Evolutionary conservation across 305 asterid genomes (phyloP).

Genomic region (Euphrasia arctica): DNA sequence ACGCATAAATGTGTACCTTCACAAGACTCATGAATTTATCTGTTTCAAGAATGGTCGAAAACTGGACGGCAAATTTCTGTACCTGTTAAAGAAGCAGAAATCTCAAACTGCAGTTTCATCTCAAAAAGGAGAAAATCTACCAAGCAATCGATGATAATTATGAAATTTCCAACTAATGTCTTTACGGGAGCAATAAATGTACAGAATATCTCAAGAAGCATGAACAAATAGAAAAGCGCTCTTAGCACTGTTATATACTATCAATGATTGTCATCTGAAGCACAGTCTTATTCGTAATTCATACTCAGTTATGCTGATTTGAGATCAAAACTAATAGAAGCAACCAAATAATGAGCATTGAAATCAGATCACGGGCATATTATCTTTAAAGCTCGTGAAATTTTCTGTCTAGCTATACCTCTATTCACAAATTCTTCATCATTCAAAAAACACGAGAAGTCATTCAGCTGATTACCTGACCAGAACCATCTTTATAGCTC

Average conservation of each 20-base stretch:
- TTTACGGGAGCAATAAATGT: neutral
- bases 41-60: constrained; percentile 43
- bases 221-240: constrained; percentile 14
- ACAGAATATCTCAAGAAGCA: neutral
- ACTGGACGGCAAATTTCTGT: constrained; percentile 70
- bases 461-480: constrained; percentile 54
- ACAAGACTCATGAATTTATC: constrained; percentile 53
- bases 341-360: neutral
- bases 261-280: constrained; percentile 7
- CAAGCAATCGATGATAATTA: neutral
- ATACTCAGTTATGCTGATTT: neutral
- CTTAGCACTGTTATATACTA: neutral
- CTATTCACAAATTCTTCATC: neutral
- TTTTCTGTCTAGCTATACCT: neutral
- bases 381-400: constrained; percentile 1
- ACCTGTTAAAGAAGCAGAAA: constrained; percentile 44
- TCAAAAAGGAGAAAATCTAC: constrained; percentile 6
- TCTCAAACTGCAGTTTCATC: constrained; percentile 11
- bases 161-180: constrained; percentile 11
- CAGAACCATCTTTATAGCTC: constrained; percentile 63
- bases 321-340: neutral
- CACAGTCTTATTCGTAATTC: neutral
- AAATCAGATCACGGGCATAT: neutral
- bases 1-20: constrained; percentile 46
- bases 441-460: constrained; percentile 17